Percentiles rank a stretch among this genome's conserved stretches.
Conservation (phyloP, 805 yeast genomes). For the Candida maris region DNA sequence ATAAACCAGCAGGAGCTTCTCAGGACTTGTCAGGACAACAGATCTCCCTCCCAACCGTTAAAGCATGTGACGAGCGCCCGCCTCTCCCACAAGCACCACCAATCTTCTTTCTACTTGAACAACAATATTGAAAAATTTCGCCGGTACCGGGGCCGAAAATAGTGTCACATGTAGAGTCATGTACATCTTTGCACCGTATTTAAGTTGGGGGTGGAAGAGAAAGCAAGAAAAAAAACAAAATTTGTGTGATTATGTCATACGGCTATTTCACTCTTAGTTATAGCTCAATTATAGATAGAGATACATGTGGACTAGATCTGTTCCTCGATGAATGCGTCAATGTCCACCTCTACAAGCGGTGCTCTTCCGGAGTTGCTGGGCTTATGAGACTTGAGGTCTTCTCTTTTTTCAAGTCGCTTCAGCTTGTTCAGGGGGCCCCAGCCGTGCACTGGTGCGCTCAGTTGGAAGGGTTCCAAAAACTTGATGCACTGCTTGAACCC, state of each 20-base stretch:
- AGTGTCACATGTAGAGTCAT: too few species aligned
- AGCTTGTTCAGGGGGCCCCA: slow-evolving; percentile 71
- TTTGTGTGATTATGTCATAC: too few species aligned
- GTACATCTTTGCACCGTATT: too few species aligned
- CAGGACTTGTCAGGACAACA: too few species aligned
- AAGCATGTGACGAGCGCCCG: too few species aligned
- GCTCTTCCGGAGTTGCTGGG: slow-evolving; percentile 61
- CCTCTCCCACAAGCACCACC: too few species aligned
- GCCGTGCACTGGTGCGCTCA: slow-evolving; percentile 68
- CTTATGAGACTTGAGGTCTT: slow-evolving; percentile 43
- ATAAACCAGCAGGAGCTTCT: too few species aligned
- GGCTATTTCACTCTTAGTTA: too few species aligned
- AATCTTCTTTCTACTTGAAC: too few species aligned
- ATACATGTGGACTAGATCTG: slow-evolving; percentile 43
- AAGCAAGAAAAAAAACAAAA: too few species aligned
- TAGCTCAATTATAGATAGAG: background rate
- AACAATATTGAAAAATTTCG: background rate
- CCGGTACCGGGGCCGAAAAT: background rate
- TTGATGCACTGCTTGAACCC: slow-evolving; percentile 55
- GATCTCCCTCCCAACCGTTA: too few species aligned
- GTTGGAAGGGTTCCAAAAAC: slow-evolving; percentile 67
- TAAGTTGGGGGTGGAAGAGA: too few species aligned
- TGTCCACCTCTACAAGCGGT: slow-evolving; percentile 66
- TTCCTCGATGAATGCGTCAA: slow-evolving; percentile 62
- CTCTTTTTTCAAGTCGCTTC: slow-evolving; percentile 55